Evolutionary conservation across 768 basidiomycete species (phyloP).

Genomic region (Glaciozyma antarctica): DNA sequence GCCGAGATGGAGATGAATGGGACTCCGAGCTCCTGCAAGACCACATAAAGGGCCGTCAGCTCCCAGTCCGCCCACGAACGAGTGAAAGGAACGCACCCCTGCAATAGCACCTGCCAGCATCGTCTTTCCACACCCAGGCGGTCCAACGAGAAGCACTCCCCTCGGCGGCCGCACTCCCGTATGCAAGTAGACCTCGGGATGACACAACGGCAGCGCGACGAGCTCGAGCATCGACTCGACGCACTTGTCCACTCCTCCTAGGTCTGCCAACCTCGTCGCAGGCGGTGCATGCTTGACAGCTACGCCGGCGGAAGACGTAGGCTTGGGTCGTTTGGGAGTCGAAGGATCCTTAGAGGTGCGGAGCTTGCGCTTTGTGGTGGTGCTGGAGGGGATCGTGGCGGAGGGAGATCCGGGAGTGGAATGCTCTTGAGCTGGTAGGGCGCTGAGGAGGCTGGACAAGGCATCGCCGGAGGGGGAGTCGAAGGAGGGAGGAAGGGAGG

Average conservation of each 20-base stretch:
- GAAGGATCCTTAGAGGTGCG: conserved; percentile 20
- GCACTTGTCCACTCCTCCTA: conserved; percentile 77
- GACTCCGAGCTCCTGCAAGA: conserved; percentile 67
- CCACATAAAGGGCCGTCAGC: not conserved
- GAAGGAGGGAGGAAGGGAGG: not conserved
- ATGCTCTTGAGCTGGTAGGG: too few species aligned
- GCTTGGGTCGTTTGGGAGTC: conserved; percentile 53
- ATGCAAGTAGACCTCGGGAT: conserved; percentile 89
- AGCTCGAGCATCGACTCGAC: conserved; percentile 90
- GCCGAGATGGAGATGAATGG: conserved; percentile 93
- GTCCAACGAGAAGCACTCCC: conserved; percentile 86
- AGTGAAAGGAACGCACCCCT: conserved; percentile 53
- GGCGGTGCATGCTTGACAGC: conserved; percentile 24
- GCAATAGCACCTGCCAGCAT: conserved; percentile 88
- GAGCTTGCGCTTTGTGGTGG: conserved; percentile 20
- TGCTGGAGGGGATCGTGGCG: not conserved
- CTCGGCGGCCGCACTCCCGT: conserved; percentile 86
- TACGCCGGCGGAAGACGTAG: conserved; percentile 37
- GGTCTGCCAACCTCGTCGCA: conserved; percentile 51
- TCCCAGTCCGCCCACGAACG: not conserved
- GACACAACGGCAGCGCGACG: conserved; percentile 88
- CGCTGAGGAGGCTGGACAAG: not conserved
- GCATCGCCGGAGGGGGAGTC: not conserved
- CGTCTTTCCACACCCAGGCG: conserved; percentile 96
- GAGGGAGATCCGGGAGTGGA: not conserved